These are phyloP conservation scores for Ettlia oleoabundans DNA, from an alignment of 139 green algal genomes.

Conservation along the genomic window DNA sequence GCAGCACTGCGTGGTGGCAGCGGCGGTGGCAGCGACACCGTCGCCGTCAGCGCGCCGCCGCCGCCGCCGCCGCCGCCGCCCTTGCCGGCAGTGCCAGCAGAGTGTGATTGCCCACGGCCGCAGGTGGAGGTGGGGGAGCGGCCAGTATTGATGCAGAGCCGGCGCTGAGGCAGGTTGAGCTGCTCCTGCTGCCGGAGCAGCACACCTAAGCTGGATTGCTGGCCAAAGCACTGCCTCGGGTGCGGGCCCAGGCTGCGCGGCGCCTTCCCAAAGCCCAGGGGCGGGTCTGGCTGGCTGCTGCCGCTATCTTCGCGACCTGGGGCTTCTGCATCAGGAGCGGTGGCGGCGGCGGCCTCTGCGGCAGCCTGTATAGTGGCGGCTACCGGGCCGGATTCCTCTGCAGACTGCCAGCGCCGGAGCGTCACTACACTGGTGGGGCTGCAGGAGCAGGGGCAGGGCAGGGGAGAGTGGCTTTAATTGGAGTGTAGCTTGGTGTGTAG, in stretches of 20 bases:
- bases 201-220: constrained; percentile 9
- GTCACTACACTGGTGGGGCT: constrained; percentile 9
- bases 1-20: background rate
- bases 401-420: constrained; percentile 20
- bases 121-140: background rate
- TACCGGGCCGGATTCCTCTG: background rate
- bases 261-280: background rate
- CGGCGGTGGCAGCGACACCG: background rate
- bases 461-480: background rate
- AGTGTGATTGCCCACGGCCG: background rate
- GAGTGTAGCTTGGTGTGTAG: too few relatives aligned
- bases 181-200: constrained; percentile 17
- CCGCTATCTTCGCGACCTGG: background rate
- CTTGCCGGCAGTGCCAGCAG: background rate
- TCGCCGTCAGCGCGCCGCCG: background rate
- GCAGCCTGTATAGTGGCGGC: too few relatives aligned
- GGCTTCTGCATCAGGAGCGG: background rate
- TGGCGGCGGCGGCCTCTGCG: background rate
- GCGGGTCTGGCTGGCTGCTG: background rate
- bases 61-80: background rate
- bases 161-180: background rate
- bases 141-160: constrained; percentile 18
- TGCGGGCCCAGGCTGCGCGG: background rate
- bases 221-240: background rate
- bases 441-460: background rate